Evolutionary conservation across 2,329 filamentous ascomycete genomes (phyloP), one percentile per base, ranked within the genome.

Genomic region (Colletotrichum chlorophyti): DNA sequence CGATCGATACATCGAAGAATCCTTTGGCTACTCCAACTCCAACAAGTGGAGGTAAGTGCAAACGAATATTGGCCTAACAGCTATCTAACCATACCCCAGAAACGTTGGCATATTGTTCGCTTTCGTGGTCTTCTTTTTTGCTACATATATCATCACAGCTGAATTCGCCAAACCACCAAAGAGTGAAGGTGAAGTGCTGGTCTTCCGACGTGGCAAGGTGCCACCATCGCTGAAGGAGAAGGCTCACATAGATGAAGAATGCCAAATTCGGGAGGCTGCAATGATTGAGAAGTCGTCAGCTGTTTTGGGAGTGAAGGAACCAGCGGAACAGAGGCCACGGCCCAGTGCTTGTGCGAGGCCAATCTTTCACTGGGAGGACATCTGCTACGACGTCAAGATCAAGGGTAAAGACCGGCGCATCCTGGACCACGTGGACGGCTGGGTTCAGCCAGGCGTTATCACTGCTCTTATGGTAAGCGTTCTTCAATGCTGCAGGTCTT

Each of bases 121-220:
- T 7, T 89, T 90, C 66, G 80, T 83, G 63, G 8, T 84, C 15
- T 82, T 86, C 68, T 87, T 90, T 73, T 76, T 86, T 17, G 45
- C 72, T 34, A 78, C 77, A 6, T 90, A 92, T 72, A 80, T 92
- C 62, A 53, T 85, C 19, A 78, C 83, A 2, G 85, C 86, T 4
- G 89, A 92, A 69, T 82, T 83, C 32, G 86, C 88, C 21, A 84
- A 86, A 0, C 82, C 81, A 65, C 80, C 82, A 70, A 89, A 88
- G 69, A 90, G 87, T 27, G 92, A 91, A 79, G 90, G 89, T 50
- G 90, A 93, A 67, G 87, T 92, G 15, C 76, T 93, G 4, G 80
- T 92, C 24, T 93, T 61, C n/a, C 47, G 58, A 6, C 79, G 58
- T 7, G 59, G 58, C 40, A 68, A 35, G 24, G 83, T 88, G 66